Percentiles rank a stretch among this genome's conserved stretches.
phyloP scores from a whole-genome alignment of 306 rosid species.

The Vigna radiata region DNA sequence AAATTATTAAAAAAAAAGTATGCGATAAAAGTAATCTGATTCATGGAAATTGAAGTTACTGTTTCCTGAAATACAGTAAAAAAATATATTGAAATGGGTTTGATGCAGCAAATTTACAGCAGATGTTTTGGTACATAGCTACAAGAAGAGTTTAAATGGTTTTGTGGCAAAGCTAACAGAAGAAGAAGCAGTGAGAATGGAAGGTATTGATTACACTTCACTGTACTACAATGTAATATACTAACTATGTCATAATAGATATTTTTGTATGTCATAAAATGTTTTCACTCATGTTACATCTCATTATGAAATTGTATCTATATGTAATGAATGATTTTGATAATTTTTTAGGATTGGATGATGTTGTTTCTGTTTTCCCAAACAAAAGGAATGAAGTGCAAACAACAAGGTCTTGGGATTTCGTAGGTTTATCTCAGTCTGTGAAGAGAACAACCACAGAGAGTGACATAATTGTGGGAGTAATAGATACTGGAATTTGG shows the following conservation, averaged over 20 bases:
- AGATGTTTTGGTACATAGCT: constrained; percentile 7
- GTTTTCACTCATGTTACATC: too few species aligned
- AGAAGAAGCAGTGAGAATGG: neutral
- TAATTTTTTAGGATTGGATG: neutral
- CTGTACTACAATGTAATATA: too few species aligned
- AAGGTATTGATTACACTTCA: neutral
- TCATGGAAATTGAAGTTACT: too few species aligned
- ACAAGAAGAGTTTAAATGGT: constrained; percentile 15
- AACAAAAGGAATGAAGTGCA: constrained; percentile 38
- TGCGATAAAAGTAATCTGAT: too few species aligned
- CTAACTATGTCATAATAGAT: too few species aligned
- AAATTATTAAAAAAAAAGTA: too few species aligned
- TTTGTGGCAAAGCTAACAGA: constrained; percentile 12
- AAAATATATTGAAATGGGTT: neutral
- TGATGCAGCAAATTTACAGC: neutral
- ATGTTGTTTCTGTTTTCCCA: constrained; percentile 61
- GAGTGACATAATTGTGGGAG: constrained; percentile 53
- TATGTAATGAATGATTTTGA: neutral
- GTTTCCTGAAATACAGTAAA: too few species aligned
- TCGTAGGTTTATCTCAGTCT: constrained; percentile 50
- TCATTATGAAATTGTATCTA: too few species aligned
- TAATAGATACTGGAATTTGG: constrained; percentile 64
- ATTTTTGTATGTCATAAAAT: too few species aligned
- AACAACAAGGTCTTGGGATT: constrained; percentile 70
- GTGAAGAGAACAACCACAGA: constrained; percentile 35